These are phyloP conservation scores for Penicillium tannophilum DNA, from an alignment of 495 filamentous ascomycete genomes.

Conservation along the genomic window DNA sequence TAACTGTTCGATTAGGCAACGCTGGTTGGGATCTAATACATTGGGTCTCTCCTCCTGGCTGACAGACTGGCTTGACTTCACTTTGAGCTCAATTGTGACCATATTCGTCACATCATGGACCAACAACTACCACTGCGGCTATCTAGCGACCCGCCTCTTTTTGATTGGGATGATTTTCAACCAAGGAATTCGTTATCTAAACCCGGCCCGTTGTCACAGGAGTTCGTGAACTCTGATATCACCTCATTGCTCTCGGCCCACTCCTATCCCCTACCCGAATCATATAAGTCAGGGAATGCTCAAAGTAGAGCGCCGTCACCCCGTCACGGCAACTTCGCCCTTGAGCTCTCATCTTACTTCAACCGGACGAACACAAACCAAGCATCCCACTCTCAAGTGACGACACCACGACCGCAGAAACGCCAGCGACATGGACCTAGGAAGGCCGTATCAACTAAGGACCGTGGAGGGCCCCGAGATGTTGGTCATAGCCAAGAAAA, in stretches of 20 bases:
- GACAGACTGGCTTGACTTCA: background rate
- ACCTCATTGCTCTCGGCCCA: background rate
- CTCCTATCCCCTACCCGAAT: background rate
- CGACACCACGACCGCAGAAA: background rate
- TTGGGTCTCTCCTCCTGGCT: too few species aligned
- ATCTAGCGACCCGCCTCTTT: background rate
- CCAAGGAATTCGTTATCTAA: background rate
- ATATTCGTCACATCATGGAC: background rate
- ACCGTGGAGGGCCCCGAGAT: background rate
- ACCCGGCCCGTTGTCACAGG: background rate
- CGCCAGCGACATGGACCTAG: background rate
- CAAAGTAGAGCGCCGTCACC: background rate
- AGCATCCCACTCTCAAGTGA: background rate
- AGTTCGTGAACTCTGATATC: background rate
- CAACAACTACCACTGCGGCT: background rate
- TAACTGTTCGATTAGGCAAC: too few species aligned
- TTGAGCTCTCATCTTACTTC: background rate
- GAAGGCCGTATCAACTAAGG: background rate
- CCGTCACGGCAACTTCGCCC: background rate
- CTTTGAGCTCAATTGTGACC: background rate
- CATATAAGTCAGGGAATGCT: background rate
- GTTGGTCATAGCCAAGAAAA: background rate
- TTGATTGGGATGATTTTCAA: background rate
- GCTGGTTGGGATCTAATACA: too few species aligned
- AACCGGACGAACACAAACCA: background rate